phyloP scores from a whole-genome alignment of 2,329 filamentous ascomycete genomes.

The Colletotrichum tropicale region DNA sequence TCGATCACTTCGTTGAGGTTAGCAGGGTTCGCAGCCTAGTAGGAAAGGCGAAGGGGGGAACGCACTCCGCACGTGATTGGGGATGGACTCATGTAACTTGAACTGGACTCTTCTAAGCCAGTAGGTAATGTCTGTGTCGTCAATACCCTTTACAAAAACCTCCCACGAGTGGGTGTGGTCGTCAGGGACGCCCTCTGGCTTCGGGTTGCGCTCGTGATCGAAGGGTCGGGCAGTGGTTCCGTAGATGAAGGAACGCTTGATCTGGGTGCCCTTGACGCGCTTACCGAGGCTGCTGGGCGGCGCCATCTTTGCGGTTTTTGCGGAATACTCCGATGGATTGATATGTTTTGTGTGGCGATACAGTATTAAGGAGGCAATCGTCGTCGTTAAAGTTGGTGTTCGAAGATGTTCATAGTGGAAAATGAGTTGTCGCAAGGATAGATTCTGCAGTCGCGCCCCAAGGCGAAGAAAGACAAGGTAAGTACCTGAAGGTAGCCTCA shows the following conservation, averaged over 20 bases:
- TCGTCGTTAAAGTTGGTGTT: not conserved
- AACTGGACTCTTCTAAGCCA: conserved; percentile 98
- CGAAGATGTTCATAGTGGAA: not conserved
- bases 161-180: conserved; percentile 98
- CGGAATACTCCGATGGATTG: not conserved
- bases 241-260: conserved; percentile 71
- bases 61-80: conserved; percentile 82
- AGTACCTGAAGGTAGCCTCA: not conserved
- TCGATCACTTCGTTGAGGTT: conserved; percentile 64
- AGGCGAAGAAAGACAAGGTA: not conserved
- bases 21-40: conserved; percentile 9
- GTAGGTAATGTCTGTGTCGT: conserved; percentile 89
- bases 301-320: conserved; percentile 49
- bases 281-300: conserved; percentile 63
- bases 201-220: conserved; percentile 78
- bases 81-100: conserved; percentile 96
- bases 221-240: conserved; percentile 82
- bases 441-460: not conserved
- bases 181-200: conserved; percentile 76
- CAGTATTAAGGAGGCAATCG: not conserved
- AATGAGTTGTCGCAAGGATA: not conserved
- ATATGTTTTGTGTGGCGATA: not conserved
- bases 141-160: conserved; percentile 89
- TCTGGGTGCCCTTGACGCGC: conserved; percentile 69
- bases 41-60: conserved; percentile 20